Conservation (phyloP, 2,329 filamentous ascomycete genomes). For the Aspergillus uvarum region DNA sequence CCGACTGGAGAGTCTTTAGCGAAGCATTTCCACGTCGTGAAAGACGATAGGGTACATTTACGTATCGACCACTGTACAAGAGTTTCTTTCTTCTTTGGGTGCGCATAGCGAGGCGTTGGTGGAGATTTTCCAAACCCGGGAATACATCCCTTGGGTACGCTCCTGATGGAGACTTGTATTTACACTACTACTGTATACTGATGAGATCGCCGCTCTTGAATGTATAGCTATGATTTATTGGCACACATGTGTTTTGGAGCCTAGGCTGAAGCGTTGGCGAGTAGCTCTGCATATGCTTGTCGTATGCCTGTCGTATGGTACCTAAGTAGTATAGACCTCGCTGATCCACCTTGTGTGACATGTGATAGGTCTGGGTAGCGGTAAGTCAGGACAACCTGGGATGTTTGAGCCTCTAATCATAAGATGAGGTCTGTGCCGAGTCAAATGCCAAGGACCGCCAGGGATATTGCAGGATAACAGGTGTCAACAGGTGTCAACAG, state of each 20-base stretch:
- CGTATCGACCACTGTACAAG: constrained; percentile 20
- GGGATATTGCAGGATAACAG: too few relatives aligned
- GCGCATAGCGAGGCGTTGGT: constrained; percentile 46
- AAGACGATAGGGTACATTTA: constrained; percentile 4
- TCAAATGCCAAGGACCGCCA: neutral
- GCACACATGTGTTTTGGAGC: neutral
- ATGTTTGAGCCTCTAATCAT: neutral
- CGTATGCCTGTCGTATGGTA: neutral
- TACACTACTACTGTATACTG: constrained; percentile 41
- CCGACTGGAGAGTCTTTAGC: neutral
- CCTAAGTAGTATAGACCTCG: neutral
- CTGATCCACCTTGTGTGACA: neutral
- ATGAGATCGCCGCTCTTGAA: constrained; percentile 67
- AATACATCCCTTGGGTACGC: constrained; percentile 13
- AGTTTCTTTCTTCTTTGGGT: constrained; percentile 30
- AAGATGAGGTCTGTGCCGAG: neutral
- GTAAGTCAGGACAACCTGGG: neutral
- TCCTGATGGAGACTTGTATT: constrained; percentile 56
- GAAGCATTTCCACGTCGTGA: neutral
- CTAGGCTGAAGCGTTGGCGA: too few relatives aligned
- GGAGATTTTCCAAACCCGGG: constrained; percentile 29
- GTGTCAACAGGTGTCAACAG: too few relatives aligned
- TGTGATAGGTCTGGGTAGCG: neutral
- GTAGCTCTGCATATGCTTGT: neutral
- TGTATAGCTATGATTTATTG: constrained; percentile 13